Evolutionary conservation across 1,284 basidiomycete genomes (phyloP).

Genomic region (Marasmius sp.): DNA sequence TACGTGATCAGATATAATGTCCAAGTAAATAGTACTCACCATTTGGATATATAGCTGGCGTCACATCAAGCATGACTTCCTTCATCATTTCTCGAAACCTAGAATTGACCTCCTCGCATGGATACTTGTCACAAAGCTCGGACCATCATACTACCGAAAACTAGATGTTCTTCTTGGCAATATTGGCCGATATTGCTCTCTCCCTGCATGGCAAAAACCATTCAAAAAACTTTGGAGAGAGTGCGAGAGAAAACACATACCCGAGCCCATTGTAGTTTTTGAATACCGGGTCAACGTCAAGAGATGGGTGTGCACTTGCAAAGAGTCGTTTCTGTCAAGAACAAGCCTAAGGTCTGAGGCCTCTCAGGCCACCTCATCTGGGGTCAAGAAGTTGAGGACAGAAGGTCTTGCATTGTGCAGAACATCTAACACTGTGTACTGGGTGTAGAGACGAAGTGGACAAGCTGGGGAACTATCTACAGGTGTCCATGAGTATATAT

Average conservation of each 20-base stretch:
- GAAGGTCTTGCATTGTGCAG: too few species aligned
- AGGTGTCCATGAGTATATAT: too few species aligned
- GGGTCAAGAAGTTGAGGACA: too few species aligned
- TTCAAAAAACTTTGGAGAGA: constrained; percentile 30
- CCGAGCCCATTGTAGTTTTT: constrained; percentile 12
- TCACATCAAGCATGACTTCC: constrained; percentile 31
- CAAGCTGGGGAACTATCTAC: too few species aligned
- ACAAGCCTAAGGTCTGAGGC: too few species aligned
- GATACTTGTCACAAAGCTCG: constrained; percentile 29
- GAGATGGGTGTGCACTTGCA: constrained; percentile 21
- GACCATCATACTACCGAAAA: constrained; percentile 29
- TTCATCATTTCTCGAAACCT: constrained; percentile 31
- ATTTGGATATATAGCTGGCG: constrained; percentile 25
- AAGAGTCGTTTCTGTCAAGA: too few species aligned
- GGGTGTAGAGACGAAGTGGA: too few species aligned
- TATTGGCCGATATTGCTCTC: constrained; percentile 26
- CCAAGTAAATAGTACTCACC: background rate
- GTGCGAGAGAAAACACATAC: constrained; percentile 19
- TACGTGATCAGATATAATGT: background rate
- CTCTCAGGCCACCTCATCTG: too few species aligned
- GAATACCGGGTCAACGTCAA: constrained; percentile 22
- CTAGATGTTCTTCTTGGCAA: constrained; percentile 21
- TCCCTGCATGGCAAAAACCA: constrained; percentile 26
- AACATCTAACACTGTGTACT: too few species aligned
- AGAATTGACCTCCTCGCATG: constrained; percentile 30